phyloP scores from a whole-genome alignment of 1,284 basidiomycete species.

The Blastosporella zonata region DNA sequence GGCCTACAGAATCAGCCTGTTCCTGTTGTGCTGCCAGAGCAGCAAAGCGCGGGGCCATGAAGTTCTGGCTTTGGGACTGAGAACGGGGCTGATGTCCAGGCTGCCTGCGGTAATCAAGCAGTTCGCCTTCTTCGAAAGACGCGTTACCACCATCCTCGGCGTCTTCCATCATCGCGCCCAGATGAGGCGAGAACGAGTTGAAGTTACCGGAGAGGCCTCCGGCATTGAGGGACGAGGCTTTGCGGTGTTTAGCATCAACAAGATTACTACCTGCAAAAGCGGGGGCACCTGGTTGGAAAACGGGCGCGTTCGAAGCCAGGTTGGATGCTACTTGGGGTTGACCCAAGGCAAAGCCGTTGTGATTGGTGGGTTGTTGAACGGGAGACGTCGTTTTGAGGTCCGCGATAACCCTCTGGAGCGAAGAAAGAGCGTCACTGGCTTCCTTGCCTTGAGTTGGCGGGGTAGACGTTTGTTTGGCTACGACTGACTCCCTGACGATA shows the following conservation, averaged over 20 bases:
- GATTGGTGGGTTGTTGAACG: conserved; percentile 38
- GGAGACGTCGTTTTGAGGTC: conserved; percentile 76
- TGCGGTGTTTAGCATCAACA: conserved; percentile 69
- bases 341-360: conserved; percentile 41
- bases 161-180: conserved; percentile 80
- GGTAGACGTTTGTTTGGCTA: conserved; percentile 46
- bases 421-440: conserved; percentile 71
- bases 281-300: conserved; percentile 66
- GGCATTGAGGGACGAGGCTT: conserved; percentile 70
- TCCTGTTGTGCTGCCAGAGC: conserved; percentile 81
- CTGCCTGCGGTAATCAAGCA: conserved; percentile 54
- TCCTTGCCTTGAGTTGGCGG: conserved; percentile 43
- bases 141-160: conserved; percentile 54
- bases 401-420: conserved; percentile 78
- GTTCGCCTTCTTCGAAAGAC: conserved; percentile 75
- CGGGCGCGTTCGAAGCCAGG: conserved; percentile 61
- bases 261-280: conserved; percentile 48
- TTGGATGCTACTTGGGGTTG: conserved; percentile 46
- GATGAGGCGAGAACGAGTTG: conserved; percentile 69
- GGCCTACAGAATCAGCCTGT: conserved; percentile 62
- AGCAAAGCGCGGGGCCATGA: conserved; percentile 84
- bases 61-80: conserved; percentile 74
- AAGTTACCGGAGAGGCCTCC: conserved; percentile 56
- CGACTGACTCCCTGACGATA: conserved; percentile 42
- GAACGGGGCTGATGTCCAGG: conserved; percentile 66